Evolutionary conservation across 495 filamentous ascomycete species (phyloP), one percentile per base, ranked within the genome.

Genomic region (Penicillium bovifimosum): DNA sequence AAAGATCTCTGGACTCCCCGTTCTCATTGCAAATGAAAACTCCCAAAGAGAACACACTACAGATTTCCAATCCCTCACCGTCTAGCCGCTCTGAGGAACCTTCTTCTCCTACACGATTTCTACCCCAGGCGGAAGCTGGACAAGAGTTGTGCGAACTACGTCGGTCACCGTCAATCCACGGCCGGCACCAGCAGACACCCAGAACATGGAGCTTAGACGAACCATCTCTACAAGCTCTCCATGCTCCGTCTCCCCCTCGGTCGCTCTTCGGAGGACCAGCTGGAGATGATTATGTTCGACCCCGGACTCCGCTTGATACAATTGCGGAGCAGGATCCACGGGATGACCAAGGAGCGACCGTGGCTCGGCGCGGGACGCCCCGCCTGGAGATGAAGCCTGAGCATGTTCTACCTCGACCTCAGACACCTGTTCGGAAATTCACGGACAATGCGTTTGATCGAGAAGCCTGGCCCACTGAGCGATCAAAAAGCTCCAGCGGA

Each of bases 371-470:
- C 61, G 62, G 63, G 33, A 70, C 66, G 59, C 71, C 70, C 57
- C 72, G 66, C 38, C 63, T 75, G 58, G 69, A 70, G 54, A 69
- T 75, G 54, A 70, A 67, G 36, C 62, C 68, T 4, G 72, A 73
- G 47, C 70, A 76, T 63, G 59, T 72, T 24, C 55, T 76, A 26
- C 71, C 70, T 24, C 71, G 67, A 47, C 71, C 72, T n/a, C 53
- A 68, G 47, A 75, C 70, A 14, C 70, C 71, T 6, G 56, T 62
- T 8, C 47, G 71, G 18, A 70, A 77, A 43, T 80, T 77, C 34
- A 77, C 76, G 0, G 79, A 84, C 59, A 80, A 75, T 60, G 64
- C 75, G 1, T 57, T 81, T 53, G 68, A 73, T 18, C 71, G 76
- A 9, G 70, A 74, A 16, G 56, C 66, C 11, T 81, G 80, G 77